These are phyloP conservation scores for Podaxis sp. DNA, from an alignment of 768 basidiomycete genomes.

Conservation along the genomic window DNA sequence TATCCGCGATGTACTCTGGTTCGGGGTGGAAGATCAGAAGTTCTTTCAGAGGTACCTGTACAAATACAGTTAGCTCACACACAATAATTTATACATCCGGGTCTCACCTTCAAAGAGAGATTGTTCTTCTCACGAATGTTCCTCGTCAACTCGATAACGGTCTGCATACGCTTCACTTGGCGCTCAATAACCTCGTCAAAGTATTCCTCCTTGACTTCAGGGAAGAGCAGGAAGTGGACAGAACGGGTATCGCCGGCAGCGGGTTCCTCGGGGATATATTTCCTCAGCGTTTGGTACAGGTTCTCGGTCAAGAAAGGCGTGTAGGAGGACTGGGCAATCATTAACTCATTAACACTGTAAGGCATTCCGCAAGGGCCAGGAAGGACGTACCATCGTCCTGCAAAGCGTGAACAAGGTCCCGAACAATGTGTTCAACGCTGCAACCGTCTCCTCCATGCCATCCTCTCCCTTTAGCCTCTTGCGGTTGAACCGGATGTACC, in stretches of 20 bases:
- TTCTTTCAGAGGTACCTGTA: constrained; percentile 86
- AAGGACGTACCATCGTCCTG: constrained; percentile 76
- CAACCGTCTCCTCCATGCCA: constrained; percentile 78
- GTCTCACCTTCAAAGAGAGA: constrained; percentile 81
- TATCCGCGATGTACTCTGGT: constrained; percentile 77
- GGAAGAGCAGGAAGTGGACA: constrained; percentile 93
- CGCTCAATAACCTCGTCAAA: constrained; percentile 92
- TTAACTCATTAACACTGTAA: constrained; percentile 3
- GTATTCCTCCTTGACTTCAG: constrained; percentile 89
- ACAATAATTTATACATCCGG: neutral
- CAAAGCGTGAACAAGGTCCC: constrained; percentile 93
- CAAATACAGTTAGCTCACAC: constrained; percentile 1
- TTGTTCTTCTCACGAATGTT: constrained; percentile 84
- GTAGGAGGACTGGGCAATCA: constrained; percentile 75
- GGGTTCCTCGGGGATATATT: constrained; percentile 78
- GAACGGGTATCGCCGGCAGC: constrained; percentile 78
- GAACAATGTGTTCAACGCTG: constrained; percentile 93
- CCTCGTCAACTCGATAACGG: constrained; percentile 88
- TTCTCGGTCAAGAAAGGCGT: constrained; percentile 98
- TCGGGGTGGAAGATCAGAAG: constrained; percentile 92
- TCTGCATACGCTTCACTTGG: constrained; percentile 91
- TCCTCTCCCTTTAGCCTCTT: constrained; percentile 94
- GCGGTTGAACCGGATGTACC: constrained; percentile 99
- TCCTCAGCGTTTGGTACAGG: constrained; percentile 85
- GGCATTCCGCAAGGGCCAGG: neutral